Base-by-base conservation (phyloP, 345 rosid species). In the Populus ilicifolia region DNA sequence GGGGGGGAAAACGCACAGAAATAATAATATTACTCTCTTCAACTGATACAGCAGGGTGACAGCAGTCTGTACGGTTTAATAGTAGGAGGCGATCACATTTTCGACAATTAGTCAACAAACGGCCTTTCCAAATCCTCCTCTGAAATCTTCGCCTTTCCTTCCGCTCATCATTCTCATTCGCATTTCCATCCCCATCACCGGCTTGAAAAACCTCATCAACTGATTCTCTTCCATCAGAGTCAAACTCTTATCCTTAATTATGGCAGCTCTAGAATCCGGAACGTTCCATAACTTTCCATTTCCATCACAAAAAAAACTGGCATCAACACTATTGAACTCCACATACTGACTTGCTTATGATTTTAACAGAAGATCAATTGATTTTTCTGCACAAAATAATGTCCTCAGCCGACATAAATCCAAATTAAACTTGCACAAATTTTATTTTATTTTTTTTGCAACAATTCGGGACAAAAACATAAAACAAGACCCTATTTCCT, bases 191-290 rank as follows among this genome's bases (percentile, higher is more conserved):
- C 39, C 79, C 86, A 13, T 33, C 75, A 90, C 94, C n/a, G 86
- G 88, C 89, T 94, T 93, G 70, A 90, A 91, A 81, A 94, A 90
- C 75, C 85, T 88, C 94, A 89, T 91, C 63, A 94, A 71, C 85
- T 77, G 89, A 80, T 89, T 89, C 89, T 91, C 90, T 90, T 90
- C 94, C 75, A 78, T 64, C 80, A 90, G 76, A 38, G 88, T 75
- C 80, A 94, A 81, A 56, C 80, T 89, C 92, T 86, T 90, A 69
- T 93, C 97, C 79, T 89, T 91, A 44, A 94, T 91, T 4, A 93
- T 94, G 6, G 94, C 89, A 5, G 92, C 87, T 72, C 98, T 89
- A 10, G 96, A 90, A 74, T 94, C 94, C 0, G 96, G 96, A 41
- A 94, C 98, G 30, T 20, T 90, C 39, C 69, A 68, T 63, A 93